A percentile compares a stretch with the other conserved stretches of the same genome.
These are phyloP conservation scores for Aspergillus egyptiacus DNA, from an alignment of 495 filamentous ascomycete species.

Conservation along the genomic window DNA sequence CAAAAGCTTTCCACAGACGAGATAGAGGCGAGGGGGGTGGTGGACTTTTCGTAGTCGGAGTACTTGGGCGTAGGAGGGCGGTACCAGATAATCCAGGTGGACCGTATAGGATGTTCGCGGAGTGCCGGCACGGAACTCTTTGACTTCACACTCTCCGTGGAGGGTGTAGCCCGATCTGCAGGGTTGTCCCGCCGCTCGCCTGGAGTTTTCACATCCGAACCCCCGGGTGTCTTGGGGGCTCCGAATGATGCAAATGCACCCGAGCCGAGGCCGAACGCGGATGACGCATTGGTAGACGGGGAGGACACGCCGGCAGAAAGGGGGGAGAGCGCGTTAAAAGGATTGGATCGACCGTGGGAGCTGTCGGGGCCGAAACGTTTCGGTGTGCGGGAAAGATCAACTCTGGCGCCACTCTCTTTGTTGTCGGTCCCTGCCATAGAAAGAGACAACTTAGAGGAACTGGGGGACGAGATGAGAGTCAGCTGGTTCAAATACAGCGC, in stretches of 20 bases:
- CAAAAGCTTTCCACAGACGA: slow-evolving; percentile 87
- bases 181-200: slow-evolving; percentile 59
- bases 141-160: slow-evolving; percentile 46
- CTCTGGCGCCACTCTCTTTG: slow-evolving; percentile 55
- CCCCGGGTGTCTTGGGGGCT: slow-evolving; percentile 80
- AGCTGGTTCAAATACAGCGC: not conserved
- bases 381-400: slow-evolving; percentile 58
- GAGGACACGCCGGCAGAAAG: slow-evolving; percentile 67
- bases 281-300: slow-evolving; percentile 80
- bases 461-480: slow-evolving; percentile 24
- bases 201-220: slow-evolving; percentile 67
- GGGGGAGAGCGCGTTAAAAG: slow-evolving; percentile 77
- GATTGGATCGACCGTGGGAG: slow-evolving; percentile 76
- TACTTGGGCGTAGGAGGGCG: slow-evolving; percentile 91
- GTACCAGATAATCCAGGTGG: slow-evolving; percentile 96
- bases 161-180: slow-evolving; percentile 52
- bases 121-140: slow-evolving; percentile 36
- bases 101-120: slow-evolving; percentile 62
- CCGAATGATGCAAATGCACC: slow-evolving; percentile 97
- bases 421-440: slow-evolving; percentile 61
- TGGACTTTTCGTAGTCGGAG: slow-evolving; percentile 97
- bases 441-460: slow-evolving; percentile 83
- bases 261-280: slow-evolving; percentile 87
- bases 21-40: slow-evolving; percentile 75
- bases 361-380: slow-evolving; percentile 74